Evolutionary conservation across 164 flowering plant genomes (phyloP).

Genomic region (Brasenia schreberi): DNA sequence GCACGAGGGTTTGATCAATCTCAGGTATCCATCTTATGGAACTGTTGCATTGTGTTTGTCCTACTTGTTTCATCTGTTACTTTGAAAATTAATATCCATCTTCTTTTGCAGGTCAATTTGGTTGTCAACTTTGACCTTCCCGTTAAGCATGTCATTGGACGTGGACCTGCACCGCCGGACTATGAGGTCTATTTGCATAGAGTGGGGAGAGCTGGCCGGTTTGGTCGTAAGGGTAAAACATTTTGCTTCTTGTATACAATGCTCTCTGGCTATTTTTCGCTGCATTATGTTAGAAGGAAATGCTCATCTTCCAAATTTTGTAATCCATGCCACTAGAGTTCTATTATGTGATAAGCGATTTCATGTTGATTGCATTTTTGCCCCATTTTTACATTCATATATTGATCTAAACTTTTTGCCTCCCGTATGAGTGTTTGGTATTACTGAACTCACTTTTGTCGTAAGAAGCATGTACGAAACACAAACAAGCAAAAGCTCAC

Average conservation of each 20-base stretch:
- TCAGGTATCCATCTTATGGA: constrained; percentile 32
- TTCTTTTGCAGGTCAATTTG: constrained; percentile 55
- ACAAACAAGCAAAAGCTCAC: too few relatives aligned
- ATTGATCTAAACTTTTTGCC: not conserved
- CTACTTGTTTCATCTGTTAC: not conserved
- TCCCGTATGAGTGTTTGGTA: not conserved
- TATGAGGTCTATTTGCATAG: constrained; percentile 89
- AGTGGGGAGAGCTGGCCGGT: constrained; percentile 91
- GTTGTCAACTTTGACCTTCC: constrained; percentile 71
- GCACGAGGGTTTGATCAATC: constrained; percentile 96
- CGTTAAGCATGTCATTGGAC: constrained; percentile 17
- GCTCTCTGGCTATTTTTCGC: not conserved
- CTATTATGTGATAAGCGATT: not conserved
- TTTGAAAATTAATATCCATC: constrained; percentile 1
- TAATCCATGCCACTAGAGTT: not conserved
- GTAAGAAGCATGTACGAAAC: too few relatives aligned
- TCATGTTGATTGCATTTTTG: not conserved
- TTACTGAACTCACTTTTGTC: too few relatives aligned
- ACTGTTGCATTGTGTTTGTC: not conserved
- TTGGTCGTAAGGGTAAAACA: constrained; percentile 82
- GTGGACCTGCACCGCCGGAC: constrained; percentile 26
- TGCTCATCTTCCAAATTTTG: not conserved
- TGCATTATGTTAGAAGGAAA: not conserved
- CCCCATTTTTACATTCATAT: not conserved
- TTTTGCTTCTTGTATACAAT: not conserved